A percentile compares a stretch with the other conserved stretches of the same genome.
These are phyloP conservation scores for Fusarium mundagurra DNA, from an alignment of 2,329 filamentous ascomycete species.

Conservation along the genomic window DNA sequence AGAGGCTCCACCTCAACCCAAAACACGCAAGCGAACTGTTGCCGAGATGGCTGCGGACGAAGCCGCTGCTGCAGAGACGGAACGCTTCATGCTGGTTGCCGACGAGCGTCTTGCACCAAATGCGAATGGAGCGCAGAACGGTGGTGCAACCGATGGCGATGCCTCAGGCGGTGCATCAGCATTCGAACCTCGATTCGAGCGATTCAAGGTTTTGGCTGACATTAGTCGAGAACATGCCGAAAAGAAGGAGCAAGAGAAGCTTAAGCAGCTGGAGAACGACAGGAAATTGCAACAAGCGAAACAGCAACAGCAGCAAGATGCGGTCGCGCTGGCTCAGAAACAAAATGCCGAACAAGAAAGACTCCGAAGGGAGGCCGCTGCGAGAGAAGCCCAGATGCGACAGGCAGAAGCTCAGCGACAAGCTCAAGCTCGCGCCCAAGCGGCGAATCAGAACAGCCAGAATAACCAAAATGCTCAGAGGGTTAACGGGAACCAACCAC, in stretches of 20 bases:
- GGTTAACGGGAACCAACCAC: conserved; percentile 42
- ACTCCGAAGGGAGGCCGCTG: conserved; percentile 49
- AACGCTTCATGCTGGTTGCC: conserved; percentile 91
- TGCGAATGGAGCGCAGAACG: conserved; percentile 65
- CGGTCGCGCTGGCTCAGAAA: conserved; percentile 57
- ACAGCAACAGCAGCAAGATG: conserved; percentile 55
- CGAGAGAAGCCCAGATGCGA: conserved; percentile 49
- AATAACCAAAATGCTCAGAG: conserved; percentile 43
- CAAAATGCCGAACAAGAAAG: conserved; percentile 53
- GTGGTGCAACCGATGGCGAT: conserved; percentile 73
- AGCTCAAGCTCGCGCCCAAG: conserved; percentile 45
- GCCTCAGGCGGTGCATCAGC: conserved; percentile 75
- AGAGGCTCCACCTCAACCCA: conserved; percentile 80
- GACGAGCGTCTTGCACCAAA: conserved; percentile 81
- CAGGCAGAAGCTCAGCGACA: conserved; percentile 51
- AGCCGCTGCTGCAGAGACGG: conserved; percentile 86
- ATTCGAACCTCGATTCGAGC: conserved; percentile 87
- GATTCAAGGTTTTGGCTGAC: conserved; percentile 89
- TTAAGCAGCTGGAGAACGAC: conserved; percentile 70
- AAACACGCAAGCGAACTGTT: conserved; percentile 90
- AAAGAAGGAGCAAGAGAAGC: conserved; percentile 79
- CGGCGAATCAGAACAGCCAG: conserved; percentile 42
- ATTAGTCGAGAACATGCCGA: conserved; percentile 83
- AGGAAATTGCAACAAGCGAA: conserved; percentile 60
- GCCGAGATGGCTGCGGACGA: conserved; percentile 96